Conservation (phyloP, 352 stramenopile species). For the Blastocystis sp. region DNA sequence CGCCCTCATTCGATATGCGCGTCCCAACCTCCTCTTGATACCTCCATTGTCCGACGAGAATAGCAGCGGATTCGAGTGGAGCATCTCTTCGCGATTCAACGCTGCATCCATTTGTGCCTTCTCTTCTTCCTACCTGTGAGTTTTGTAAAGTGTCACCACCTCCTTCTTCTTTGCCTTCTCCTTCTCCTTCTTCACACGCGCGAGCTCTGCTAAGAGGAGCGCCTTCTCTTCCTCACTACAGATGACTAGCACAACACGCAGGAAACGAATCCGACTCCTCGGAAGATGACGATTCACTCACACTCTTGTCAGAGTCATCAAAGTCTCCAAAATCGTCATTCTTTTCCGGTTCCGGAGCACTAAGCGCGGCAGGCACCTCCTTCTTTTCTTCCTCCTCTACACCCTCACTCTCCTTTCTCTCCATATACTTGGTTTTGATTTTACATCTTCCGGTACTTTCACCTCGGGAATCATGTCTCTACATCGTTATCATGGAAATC, state of each 20-base stretch:
- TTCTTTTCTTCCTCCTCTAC: constrained; percentile 78
- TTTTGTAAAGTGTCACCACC: constrained; percentile 69
- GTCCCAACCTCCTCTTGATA: not conserved
- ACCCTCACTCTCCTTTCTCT: constrained; percentile 78
- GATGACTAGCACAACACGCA: constrained; percentile 78
- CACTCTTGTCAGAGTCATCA: constrained; percentile 80
- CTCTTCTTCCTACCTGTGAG: constrained; percentile 76
- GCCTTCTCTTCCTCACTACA: constrained; percentile 93
- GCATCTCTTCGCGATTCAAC: constrained; percentile 85
- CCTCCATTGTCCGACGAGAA: constrained; percentile 68
- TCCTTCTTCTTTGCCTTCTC: constrained; percentile 86
- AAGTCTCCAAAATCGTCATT: constrained; percentile 85
- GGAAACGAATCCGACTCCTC: constrained; percentile 75
- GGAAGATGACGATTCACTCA: constrained; percentile 47
- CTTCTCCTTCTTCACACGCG: constrained; percentile 93
- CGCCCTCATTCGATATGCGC: constrained; percentile 79
- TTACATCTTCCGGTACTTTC: not conserved
- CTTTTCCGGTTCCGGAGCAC: constrained; percentile 76
- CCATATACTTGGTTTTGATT: constrained; percentile 78
- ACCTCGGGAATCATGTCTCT: constrained; percentile 32
- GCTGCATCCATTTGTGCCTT: constrained; percentile 79
- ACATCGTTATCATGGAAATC: not conserved
- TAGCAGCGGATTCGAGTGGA: constrained; percentile 85
- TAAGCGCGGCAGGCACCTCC: constrained; percentile 79
- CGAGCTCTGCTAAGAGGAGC: constrained; percentile 90